These are phyloP conservation scores for Mycena olivaceomarginata DNA, from an alignment of 768 basidiomycete species.

Conservation along the genomic window DNA sequence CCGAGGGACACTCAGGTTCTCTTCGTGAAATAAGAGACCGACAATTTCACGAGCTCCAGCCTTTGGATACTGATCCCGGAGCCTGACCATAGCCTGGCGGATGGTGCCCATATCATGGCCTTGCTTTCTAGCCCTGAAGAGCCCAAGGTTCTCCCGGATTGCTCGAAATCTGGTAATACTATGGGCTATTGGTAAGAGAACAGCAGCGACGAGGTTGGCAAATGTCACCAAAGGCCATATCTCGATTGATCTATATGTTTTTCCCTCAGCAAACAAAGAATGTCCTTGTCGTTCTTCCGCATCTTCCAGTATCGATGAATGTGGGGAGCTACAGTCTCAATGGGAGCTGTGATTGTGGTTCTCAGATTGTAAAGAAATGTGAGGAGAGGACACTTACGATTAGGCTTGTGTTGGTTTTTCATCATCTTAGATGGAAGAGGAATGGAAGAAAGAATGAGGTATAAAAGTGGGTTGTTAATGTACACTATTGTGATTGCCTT, in stretches of 20 bases:
- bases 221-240: too few species aligned
- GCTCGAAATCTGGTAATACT: slow-evolving; percentile 38
- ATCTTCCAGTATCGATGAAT: slow-evolving; percentile 48
- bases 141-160: slow-evolving; percentile 44
- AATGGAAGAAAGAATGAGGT: too few species aligned
- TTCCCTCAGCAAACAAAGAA: slow-evolving; percentile 39
- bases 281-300: slow-evolving; percentile 50
- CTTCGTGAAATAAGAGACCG: slow-evolving; percentile 47
- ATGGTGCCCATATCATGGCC: slow-evolving; percentile 50
- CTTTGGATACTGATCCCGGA: slow-evolving; percentile 49
- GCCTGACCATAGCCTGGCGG: slow-evolving; percentile 33
- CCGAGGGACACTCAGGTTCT: slow-evolving; percentile 50
- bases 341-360: not conserved
- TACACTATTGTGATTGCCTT: too few species aligned
- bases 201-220: too few species aligned
- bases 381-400: not conserved
- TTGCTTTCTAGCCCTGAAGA: slow-evolving; percentile 43
- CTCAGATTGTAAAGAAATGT: not conserved
- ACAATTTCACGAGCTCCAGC: slow-evolving; percentile 52
- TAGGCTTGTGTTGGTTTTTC: not conserved
- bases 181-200: not conserved
- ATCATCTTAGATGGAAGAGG: not conserved
- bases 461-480: too few species aligned
- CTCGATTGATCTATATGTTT: too few species aligned
- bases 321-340: not conserved